Percentiles rank a stretch among this genome's conserved stretches.
Conservation (phyloP, 1,284 basidiomycete genomes). For the Mycena citricolor region DNA sequence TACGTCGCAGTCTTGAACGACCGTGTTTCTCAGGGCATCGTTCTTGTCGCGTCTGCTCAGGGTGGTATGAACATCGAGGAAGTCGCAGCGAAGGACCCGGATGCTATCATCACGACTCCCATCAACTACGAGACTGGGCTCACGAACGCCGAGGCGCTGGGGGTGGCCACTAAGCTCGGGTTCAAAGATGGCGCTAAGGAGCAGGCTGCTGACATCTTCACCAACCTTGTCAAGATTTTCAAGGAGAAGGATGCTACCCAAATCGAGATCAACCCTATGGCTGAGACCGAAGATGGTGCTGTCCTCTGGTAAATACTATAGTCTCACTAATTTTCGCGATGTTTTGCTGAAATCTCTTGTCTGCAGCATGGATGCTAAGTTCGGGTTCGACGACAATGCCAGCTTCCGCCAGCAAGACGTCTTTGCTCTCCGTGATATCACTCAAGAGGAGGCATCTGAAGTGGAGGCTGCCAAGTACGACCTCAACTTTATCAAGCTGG, state of each 20-base stretch:
- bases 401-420: conserved; percentile 96
- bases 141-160: conserved; percentile 69
- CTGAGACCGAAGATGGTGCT: conserved; percentile 90
- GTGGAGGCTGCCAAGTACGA: conserved; percentile 94
- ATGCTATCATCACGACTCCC: conserved; percentile 94
- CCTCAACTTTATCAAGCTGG: conserved; percentile 99
- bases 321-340: conserved; percentile 11
- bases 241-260: conserved; percentile 99
- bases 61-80: conserved; percentile 99
- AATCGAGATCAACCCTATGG: conserved; percentile 99
- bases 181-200: conserved; percentile 77
- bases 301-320: conserved; percentile 79
- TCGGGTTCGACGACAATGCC: conserved; percentile 99
- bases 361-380: conserved; percentile 97
- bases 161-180: conserved; percentile 87
- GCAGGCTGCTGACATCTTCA: conserved; percentile 92
- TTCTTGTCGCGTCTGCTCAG: conserved; percentile 92
- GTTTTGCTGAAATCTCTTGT: conserved; percentile 9
- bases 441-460: conserved; percentile 96
- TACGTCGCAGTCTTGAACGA: conserved; percentile 98
- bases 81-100: conserved; percentile 96
- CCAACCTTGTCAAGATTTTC: conserved; percentile 95
- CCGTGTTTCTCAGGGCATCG: conserved; percentile 85
- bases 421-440: conserved; percentile 87
- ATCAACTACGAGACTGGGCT: conserved; percentile 90